Conservation (phyloP, 352 stramenopile genomes). For the Globisporangium splendens region DNA sequence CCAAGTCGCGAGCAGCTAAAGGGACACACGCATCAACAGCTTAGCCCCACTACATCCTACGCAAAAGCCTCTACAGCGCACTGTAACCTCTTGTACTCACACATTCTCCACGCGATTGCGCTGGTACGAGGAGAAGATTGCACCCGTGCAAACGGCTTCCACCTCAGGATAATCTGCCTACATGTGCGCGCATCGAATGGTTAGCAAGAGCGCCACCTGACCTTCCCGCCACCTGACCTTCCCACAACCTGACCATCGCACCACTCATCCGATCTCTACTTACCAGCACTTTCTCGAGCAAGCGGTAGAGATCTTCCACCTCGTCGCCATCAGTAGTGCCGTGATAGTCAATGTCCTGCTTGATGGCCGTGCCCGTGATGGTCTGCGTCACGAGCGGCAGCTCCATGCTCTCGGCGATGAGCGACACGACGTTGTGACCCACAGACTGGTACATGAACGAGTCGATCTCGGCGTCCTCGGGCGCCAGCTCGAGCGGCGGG, state of each 20-base stretch:
- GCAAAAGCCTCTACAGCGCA: background rate
- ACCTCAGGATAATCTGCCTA: constrained; percentile 56
- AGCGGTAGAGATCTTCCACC: constrained; percentile 95
- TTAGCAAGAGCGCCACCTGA: too few species aligned
- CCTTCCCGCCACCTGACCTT: too few species aligned
- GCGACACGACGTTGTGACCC: constrained; percentile 89
- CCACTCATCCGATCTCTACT: too few species aligned
- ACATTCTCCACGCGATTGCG: constrained; percentile 97
- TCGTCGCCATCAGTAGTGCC: constrained; percentile 88
- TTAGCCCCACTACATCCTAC: too few species aligned
- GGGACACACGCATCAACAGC: background rate
- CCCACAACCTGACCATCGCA: too few species aligned
- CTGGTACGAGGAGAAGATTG: constrained; percentile 99
- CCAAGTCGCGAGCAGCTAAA: constrained; percentile 88
- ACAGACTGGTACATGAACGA: constrained; percentile 99
- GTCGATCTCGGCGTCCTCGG: constrained; percentile 92
- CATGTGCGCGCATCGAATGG: too few species aligned
- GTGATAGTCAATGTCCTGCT: constrained; percentile 85
- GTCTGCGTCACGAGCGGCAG: constrained; percentile 89
- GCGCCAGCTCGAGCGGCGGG: constrained; percentile 77
- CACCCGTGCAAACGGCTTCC: constrained; percentile 92
- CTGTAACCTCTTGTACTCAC: constrained; percentile 24
- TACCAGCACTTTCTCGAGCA: constrained; percentile 88
- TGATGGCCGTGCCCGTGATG: constrained; percentile 77
- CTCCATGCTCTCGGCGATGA: constrained; percentile 94